Evolutionary conservation across 2,329 filamentous ascomycete species (phyloP).

Genomic region (Ophiostoma novo-ulmi): DNA sequence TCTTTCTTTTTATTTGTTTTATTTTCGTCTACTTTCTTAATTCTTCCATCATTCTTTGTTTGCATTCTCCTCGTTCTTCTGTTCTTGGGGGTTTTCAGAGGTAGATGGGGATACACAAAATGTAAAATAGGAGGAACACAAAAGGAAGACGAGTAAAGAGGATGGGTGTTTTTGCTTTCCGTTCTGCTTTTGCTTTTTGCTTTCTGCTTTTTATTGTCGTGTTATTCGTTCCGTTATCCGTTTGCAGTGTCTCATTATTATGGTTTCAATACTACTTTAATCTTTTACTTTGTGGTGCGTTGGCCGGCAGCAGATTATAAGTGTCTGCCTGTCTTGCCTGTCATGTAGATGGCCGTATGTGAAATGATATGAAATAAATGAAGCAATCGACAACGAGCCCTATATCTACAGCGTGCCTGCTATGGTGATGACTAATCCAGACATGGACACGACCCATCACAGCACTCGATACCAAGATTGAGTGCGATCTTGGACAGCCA

Average conservation of each 20-base stretch:
- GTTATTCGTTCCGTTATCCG: not conserved
- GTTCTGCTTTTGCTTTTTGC: not conserved
- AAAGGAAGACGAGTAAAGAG: constrained; percentile 2
- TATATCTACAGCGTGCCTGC: no score
- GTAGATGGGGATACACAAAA: constrained; percentile 15
- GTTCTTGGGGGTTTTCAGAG: not conserved
- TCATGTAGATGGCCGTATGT: no score
- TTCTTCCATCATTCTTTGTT: not conserved
- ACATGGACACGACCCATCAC: not conserved
- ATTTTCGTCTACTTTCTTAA: not conserved
- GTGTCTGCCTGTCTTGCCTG: no score
- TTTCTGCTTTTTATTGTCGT: not conserved
- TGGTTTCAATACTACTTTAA: not conserved
- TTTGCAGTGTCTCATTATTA: not conserved
- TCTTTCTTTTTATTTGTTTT: constrained; percentile 23
- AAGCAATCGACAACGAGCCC: no score
- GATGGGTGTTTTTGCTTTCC: not conserved
- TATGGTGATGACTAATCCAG: not conserved
- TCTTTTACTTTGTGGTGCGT: not conserved
- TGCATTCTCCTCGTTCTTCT: not conserved
- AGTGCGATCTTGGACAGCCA: no score
- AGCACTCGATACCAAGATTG: not conserved
- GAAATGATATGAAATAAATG: no score
- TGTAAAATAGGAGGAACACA: constrained; percentile 10
- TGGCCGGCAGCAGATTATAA: no score